phyloP scores from a whole-genome alignment of 352 stramenopile species.

The Phytophthora litchii region DNA sequence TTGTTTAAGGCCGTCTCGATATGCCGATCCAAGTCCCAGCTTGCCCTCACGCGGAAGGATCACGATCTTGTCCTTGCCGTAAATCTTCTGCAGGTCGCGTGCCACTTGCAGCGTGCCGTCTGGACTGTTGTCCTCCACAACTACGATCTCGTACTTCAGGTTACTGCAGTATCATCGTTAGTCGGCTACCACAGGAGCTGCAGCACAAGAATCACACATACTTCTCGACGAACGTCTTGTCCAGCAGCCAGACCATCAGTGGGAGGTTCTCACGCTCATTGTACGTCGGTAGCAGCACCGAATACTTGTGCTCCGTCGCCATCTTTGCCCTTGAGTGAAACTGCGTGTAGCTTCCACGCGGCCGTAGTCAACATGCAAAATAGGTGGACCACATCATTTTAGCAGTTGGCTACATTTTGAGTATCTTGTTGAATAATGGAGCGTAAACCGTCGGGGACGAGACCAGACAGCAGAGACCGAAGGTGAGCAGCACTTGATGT shows the following conservation, averaged over 20 bases:
- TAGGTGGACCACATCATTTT: slow-evolving; percentile 7
- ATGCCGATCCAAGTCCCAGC: slow-evolving; percentile 96
- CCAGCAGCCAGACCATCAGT: slow-evolving; percentile 96
- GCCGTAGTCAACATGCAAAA: slow-evolving; percentile 6
- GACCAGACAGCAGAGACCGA: slow-evolving; percentile 26
- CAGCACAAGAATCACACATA: slow-evolving; percentile 37
- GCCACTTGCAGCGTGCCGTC: slow-evolving; percentile 97
- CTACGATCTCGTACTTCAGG: slow-evolving; percentile 95
- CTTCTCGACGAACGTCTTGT: slow-evolving; percentile 93
- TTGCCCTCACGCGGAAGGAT: slow-evolving; percentile 96
- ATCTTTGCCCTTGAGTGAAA: slow-evolving; percentile 17
- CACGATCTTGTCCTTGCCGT: slow-evolving; percentile 90
- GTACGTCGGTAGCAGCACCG: slow-evolving; percentile 97
- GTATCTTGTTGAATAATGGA: slow-evolving; percentile 12
- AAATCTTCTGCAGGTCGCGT: slow-evolving; percentile 89
- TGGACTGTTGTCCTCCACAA: slow-evolving; percentile 98
- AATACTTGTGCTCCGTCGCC: slow-evolving; percentile 78
- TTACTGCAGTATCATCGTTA: slow-evolving; percentile 44
- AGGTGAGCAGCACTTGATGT: slow-evolving; percentile 8
- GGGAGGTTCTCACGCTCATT: slow-evolving; percentile 99
- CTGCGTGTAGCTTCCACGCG: slow-evolving; percentile 20
- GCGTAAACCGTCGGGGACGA: slow-evolving; percentile 13
- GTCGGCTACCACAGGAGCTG: background rate
- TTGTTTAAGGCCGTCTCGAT: slow-evolving; percentile 95
- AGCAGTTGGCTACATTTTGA: background rate